Percentiles rank a stretch among this genome's conserved stretches.
phyloP scores from a whole-genome alignment of 257 asterid genomes.

The Nicotiana paniculata region DNA sequence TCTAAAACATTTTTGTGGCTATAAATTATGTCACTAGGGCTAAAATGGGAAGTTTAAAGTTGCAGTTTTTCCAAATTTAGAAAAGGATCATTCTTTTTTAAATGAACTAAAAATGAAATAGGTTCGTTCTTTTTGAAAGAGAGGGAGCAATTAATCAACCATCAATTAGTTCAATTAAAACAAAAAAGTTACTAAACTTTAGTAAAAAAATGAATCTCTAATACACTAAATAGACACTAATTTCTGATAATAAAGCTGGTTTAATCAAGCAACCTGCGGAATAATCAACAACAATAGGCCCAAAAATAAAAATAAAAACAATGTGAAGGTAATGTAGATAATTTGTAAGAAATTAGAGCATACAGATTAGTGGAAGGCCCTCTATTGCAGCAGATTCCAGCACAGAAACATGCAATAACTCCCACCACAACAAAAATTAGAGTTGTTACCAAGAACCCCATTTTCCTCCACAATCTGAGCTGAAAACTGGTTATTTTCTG shows the following conservation, averaged over 20 bases:
- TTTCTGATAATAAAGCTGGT: background rate
- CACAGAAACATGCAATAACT: conserved; percentile 59
- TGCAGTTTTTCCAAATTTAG: too few relatives aligned
- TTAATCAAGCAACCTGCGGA: background rate
- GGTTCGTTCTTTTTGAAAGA: too few relatives aligned
- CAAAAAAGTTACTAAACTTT: background rate
- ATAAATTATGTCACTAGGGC: too few relatives aligned
- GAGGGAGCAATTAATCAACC: background rate
- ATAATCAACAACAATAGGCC: background rate
- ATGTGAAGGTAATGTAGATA: background rate
- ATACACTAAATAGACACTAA: background rate
- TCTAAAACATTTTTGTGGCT: too few relatives aligned
- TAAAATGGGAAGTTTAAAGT: too few relatives aligned
- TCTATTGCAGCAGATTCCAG: conserved; percentile 82
- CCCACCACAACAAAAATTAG: conserved; percentile 70
- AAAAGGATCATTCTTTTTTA: too few relatives aligned
- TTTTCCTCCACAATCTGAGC: background rate
- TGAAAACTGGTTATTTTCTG: background rate
- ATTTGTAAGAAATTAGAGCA: conserved; percentile 1
- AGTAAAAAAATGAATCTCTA: background rate
- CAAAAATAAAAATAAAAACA: background rate
- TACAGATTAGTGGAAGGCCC: conserved; percentile 96
- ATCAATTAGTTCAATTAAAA: background rate
- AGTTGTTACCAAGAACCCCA: conserved; percentile 88
- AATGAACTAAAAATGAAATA: too few relatives aligned